Conservation (phyloP, 352 stramenopile species). For the Globisporangium mamillatum region DNA sequence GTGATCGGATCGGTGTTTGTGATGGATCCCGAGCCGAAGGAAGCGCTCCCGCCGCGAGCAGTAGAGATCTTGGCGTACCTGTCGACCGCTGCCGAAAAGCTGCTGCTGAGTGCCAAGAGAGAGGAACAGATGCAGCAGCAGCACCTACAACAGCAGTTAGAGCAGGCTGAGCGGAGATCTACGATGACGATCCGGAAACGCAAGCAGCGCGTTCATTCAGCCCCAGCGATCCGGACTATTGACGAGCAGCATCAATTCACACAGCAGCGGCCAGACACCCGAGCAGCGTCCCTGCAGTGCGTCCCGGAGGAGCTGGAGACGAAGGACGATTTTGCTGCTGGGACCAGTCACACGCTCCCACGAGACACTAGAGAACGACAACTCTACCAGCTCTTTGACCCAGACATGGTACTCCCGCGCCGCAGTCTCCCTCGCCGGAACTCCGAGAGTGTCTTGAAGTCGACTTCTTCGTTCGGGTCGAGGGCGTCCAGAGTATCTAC, state of each 20-base stretch:
- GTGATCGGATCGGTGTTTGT: conserved; percentile 82
- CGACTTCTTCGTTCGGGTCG: not conserved
- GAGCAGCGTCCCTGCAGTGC: conserved; percentile 38
- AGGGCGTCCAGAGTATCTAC: not conserved
- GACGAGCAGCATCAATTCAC: not conserved
- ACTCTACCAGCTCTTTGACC: conserved; percentile 34
- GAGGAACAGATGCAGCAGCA: not conserved
- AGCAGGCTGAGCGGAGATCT: not conserved
- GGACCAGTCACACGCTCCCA: conserved; percentile 15
- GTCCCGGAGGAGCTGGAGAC: conserved; percentile 47
- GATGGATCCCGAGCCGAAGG: conserved; percentile 65
- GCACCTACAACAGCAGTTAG: not conserved
- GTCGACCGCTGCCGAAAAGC: conserved; percentile 45
- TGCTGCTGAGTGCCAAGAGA: conserved; percentile 25
- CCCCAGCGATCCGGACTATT: conserved; percentile 5
- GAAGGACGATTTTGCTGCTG: conserved; percentile 25
- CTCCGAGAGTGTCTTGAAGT: conserved; percentile 9
- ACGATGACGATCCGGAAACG: conserved; percentile 8
- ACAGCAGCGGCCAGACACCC: conserved; percentile 19
- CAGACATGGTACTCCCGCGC: conserved; percentile 18
- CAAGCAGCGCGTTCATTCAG: conserved; percentile 26
- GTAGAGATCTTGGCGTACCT: conserved; percentile 74
- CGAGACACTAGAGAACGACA: conserved; percentile 10
- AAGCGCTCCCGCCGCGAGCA: conserved; percentile 36
- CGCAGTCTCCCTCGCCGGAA: not conserved